phyloP scores from a whole-genome alignment of 495 filamentous ascomycete genomes.

The Penicillium chermesinum region DNA sequence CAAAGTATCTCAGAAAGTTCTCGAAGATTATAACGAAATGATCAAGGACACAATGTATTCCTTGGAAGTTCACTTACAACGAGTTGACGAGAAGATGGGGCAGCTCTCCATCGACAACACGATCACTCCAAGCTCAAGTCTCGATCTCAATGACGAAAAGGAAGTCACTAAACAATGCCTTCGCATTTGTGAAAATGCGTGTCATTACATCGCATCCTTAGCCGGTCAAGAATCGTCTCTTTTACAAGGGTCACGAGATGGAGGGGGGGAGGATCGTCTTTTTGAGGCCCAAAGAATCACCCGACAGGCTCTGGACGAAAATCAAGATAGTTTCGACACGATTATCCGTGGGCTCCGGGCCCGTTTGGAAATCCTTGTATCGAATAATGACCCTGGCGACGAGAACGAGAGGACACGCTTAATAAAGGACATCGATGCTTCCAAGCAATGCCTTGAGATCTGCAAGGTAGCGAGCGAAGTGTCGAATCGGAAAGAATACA shows the following conservation, averaged over 20 bases:
- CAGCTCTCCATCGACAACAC: background rate
- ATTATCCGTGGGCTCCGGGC: conserved; percentile 22
- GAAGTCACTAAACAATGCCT: conserved; percentile 1
- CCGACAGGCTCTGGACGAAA: conserved; percentile 16
- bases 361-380: conserved; percentile 19
- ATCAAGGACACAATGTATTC: conserved; percentile 1
- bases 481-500: conserved; percentile 26
- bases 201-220: conserved; percentile 8
- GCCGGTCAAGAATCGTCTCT: conserved; percentile 11
- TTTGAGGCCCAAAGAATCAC: conserved; percentile 6
- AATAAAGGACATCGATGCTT: conserved; percentile 25
- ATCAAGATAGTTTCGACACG: conserved; percentile 16
- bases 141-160: conserved; percentile 1
- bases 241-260: background rate
- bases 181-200: conserved; percentile 1
- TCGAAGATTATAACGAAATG: conserved; percentile 2
- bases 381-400: conserved; percentile 11
- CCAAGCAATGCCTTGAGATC: conserved; percentile 30
- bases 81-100: conserved; percentile 1
- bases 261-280: background rate
- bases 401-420: conserved; percentile 21
- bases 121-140: background rate
- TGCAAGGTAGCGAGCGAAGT: conserved; percentile 29
- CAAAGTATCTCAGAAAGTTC: background rate
- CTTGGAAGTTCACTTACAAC: background rate